Base-by-base conservation (phyloP, 2,329 filamentous ascomycete genomes). In the Trichophaea hybrida region DNA sequence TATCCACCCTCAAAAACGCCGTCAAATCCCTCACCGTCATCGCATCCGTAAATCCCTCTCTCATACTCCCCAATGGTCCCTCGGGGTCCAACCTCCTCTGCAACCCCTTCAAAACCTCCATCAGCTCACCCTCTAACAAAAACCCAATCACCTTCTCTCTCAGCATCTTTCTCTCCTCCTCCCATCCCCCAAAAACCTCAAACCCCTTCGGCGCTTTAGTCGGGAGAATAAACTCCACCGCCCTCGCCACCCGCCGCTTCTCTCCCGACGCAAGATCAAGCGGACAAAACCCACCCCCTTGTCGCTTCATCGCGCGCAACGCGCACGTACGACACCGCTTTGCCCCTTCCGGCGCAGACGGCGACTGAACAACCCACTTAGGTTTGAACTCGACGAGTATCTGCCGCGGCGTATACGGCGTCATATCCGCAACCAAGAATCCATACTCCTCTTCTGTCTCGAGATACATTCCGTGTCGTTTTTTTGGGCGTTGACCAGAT, bases 11-110 rank as follows among this genome's bases (percentile, higher is more conserved):
- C 44, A 88, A 74, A 68, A 84, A 89, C 67, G 86, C 79, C 2
- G 85, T 87, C 70, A 86, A 89, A 73, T 93, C 87, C 54, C 87
- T 76, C 65, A 93, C 71, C 2, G 87, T 90, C 86, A 91, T 91
- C 59, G 85, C 85, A 5, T 86, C 74, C 10, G 79, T 77, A 61
- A 86, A 82, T n/a, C 31, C 55, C 7, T 62, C 43, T 1, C 15
- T 53, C 7, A 61, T 57, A 38, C 37, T 32, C 10, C 43, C 52
- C 4, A 71, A 46, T 2, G 69, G 66, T 0, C 71, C 72, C 2
- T 65, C 43, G 0, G 57, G 63, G 52, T 72, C 72, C 44, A 71
- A 56, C 7, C 59, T 52, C 1, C 70, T 70, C 51, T 74, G 69
- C 31, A 68, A 46, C 33, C 60, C 56, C 43, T 61, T 63, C 37